Base-by-base conservation (phyloP, 1,139 yeast genomes). In the Cylindricascospora bacillispora region DNA sequence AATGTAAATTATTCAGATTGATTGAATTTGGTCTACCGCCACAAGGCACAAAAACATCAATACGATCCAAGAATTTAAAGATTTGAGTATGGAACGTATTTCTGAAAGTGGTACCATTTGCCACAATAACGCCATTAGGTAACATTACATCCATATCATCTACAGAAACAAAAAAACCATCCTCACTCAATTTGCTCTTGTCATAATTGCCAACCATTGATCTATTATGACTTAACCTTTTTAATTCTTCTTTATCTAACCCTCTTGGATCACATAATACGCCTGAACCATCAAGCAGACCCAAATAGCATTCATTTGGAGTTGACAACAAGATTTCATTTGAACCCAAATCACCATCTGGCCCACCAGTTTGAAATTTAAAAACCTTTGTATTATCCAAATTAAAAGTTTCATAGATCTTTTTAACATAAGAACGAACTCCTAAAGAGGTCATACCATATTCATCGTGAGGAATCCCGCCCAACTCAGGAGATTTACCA, bases 21-120 rank as follows among this genome's bases (percentile, higher is more conserved):
- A 89, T 78, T 12, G 97, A 93, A 45, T 81, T 89, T 38, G 98
- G 98, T 60, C 98, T 80, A 45, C 98, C 98, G 59, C 98, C 98
- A 60, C 98, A 89, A 35, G 98, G 98, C 28, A 86, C 97, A 60
- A 89, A 85, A 49, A 79, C 62, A 48, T 78, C 82, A 43, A 86
- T 66, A 21, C 73, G 74, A 30, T 73, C 65, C 33, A 79, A 78
- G 44, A 70, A 75, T 41, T 76, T 73, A 44, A 75, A 70, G 38
- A 78, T 61, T 45, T 73, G 70, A 47, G 83, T 65, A 56, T 89
- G 98, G 75, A 81, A 86, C 27, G 74, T 67, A 59, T 89, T 89
- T 63, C 98, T 76, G 65, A 86, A 89, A n/a, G 78, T 68, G 31
- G 85, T 78, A 47, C 98, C 98, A 49, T 80, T 79, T 34, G 82